Percentiles rank a stretch among this genome's conserved stretches.
These are phyloP conservation scores for Cyclotella cryptica DNA, from an alignment of 108 stramenopile genomes.

Conservation along the genomic window DNA sequence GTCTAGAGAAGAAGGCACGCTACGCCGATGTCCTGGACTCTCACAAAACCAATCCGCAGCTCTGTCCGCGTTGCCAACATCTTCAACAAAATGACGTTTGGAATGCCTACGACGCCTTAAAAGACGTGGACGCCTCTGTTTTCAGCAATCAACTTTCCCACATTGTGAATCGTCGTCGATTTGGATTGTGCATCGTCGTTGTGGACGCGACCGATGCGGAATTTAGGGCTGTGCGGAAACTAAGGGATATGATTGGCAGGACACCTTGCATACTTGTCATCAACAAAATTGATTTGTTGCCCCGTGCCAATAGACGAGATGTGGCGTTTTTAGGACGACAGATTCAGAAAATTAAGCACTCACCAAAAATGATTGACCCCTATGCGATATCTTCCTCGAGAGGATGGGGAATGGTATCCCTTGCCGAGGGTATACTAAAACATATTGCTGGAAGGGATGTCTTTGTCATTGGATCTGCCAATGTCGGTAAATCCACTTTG, in stretches of 20 bases:
- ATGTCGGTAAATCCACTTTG: conserved; percentile 23
- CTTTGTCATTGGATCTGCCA: conserved; percentile 22
- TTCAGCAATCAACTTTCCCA: neutral
- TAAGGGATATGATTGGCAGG: neutral
- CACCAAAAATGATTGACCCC: neutral
- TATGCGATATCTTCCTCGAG: neutral
- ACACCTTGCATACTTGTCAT: neutral
- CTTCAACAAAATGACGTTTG: neutral
- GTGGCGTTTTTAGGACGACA: neutral
- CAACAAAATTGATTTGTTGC: neutral
- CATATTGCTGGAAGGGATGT: conserved; percentile 6
- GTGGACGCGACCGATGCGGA: neutral
- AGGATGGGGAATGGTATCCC: conserved; percentile 7
- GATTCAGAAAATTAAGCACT: neutral
- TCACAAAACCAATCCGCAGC: neutral
- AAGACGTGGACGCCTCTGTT: neutral
- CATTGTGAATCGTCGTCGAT: neutral
- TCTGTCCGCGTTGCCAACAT: neutral
- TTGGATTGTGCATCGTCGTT: neutral
- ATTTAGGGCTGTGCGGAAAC: neutral
- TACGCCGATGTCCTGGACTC: neutral
- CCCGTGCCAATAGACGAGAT: neutral
- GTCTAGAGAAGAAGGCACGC: neutral
- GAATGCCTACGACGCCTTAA: neutral
- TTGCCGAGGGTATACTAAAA: conserved; percentile 3